A percentile compares a stretch with the other conserved stretches of the same genome.
phyloP scores from a whole-genome alignment of 306 rosid genomes.

The Mucuna pruriens region DNA sequence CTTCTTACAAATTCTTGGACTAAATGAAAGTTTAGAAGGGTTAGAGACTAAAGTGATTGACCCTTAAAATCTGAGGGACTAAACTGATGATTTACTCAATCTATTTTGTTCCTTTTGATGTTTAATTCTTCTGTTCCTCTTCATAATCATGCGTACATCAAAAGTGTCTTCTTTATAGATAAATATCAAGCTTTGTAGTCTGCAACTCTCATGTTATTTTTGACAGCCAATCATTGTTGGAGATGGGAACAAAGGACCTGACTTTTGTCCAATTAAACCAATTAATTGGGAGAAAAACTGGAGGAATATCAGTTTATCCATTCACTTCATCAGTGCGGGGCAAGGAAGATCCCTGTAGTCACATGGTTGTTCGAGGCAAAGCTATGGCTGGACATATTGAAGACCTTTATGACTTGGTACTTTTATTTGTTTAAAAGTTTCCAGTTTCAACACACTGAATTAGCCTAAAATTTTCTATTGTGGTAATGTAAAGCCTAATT shows the following conservation, averaged over 20 bases:
- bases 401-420: conserved; percentile 90
- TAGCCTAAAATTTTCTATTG: neutral
- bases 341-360: conserved; percentile 79
- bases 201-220: conserved; percentile 45
- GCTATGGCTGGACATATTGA: conserved; percentile 91
- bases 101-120: neutral
- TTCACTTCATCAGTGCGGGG: conserved; percentile 85
- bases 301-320: conserved; percentile 98
- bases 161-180: conserved; percentile 29
- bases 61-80: neutral
- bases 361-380: conserved; percentile 91
- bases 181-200: neutral
- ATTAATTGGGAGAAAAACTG: conserved; percentile 96
- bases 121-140: conserved; percentile 30
- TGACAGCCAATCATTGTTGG: conserved; percentile 94
- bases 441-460: neutral
- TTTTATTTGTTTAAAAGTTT: conserved; percentile 21
- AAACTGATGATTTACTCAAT: neutral
- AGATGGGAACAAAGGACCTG: conserved; percentile 98
- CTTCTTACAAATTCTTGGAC: neutral
- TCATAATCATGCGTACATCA: conserved; percentile 2
- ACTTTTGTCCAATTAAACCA: conserved; percentile 94
- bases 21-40: neutral
- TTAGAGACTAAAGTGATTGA: neutral
- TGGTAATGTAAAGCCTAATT: conserved; percentile 38